phyloP scores from a whole-genome alignment of 176 grass and related monocot species.

The Phoenix dactylifera region DNA sequence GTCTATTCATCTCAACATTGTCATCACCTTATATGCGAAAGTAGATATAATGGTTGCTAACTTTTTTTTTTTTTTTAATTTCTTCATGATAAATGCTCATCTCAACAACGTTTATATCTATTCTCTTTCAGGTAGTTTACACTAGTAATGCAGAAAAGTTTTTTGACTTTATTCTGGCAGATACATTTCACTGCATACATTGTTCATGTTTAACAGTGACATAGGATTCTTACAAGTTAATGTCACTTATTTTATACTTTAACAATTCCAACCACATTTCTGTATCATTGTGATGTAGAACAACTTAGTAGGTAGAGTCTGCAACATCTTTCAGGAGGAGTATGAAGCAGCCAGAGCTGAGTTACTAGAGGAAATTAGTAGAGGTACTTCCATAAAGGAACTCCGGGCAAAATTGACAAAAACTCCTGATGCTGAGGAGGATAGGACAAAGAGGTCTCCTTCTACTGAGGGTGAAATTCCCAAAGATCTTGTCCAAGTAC shows the following conservation, averaged over 20 bases:
- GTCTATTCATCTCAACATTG: too few relatives aligned
- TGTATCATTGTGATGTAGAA: neutral
- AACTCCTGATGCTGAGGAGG: slow-evolving; percentile 36
- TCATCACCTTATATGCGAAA: too few relatives aligned
- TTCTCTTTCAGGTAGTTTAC: too few relatives aligned
- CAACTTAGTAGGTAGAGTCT: neutral
- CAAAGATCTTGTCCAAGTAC: slow-evolving; percentile 72
- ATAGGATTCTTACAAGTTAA: too few relatives aligned
- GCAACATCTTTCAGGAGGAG: slow-evolving; percentile 53
- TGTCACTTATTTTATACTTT: neutral
- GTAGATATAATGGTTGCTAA: too few relatives aligned
- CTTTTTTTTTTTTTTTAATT: too few relatives aligned
- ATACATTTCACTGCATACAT: too few relatives aligned
- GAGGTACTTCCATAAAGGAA: slow-evolving; percentile 64
- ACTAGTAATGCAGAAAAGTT: too few relatives aligned
- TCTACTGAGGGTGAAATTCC: slow-evolving; percentile 30
- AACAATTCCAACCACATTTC: neutral
- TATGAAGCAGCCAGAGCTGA: slow-evolving; percentile 88
- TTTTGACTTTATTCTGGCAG: too few relatives aligned
- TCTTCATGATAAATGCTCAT: too few relatives aligned
- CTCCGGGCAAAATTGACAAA: slow-evolving; percentile 69
- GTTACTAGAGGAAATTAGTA: slow-evolving; percentile 66
- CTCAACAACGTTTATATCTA: too few relatives aligned
- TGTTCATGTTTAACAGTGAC: too few relatives aligned
- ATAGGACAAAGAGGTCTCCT: slow-evolving; percentile 22